phyloP scores from a whole-genome alignment of 1,284 basidiomycete species.

The Anthracocystis panici-leucophaei region DNA sequence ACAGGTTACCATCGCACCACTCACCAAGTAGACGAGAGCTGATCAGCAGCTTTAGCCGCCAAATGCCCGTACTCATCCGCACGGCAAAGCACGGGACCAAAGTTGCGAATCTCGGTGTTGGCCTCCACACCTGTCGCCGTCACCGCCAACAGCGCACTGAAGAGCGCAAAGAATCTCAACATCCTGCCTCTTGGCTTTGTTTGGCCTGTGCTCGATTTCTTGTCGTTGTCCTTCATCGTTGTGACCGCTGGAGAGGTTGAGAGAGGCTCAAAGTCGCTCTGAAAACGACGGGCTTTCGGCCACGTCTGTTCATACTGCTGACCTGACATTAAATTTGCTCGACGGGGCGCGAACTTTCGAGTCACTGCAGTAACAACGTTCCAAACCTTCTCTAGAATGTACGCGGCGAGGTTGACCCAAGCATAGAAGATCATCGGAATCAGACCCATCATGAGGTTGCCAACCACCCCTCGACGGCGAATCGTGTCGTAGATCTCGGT shows the following conservation, averaged over 20 bases:
- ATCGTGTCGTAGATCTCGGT: constrained; percentile 79
- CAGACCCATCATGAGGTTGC: constrained; percentile 76
- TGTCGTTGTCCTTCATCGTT: neutral
- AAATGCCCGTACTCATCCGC: constrained; percentile 57
- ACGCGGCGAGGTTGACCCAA: constrained; percentile 69
- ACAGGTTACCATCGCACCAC: neutral
- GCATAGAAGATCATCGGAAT: constrained; percentile 71
- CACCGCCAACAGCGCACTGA: constrained; percentile 26
- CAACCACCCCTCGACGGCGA: constrained; percentile 74
- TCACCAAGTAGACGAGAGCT: constrained; percentile 47
- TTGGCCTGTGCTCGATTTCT: neutral
- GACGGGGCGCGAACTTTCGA: constrained; percentile 10
- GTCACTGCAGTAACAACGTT: constrained; percentile 9
- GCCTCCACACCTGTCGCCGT: constrained; percentile 20
- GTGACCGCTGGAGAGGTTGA: neutral
- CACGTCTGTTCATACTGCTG: neutral
- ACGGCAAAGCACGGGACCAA: constrained; percentile 51
- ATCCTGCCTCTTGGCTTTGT: constrained; percentile 17
- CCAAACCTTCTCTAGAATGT: constrained; percentile 58
- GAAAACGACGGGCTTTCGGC: constrained; percentile 23
- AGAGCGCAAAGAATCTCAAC: constrained; percentile 44
- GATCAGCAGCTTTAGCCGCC: constrained; percentile 50
- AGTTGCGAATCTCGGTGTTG: constrained; percentile 55
- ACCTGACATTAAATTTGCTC: neutral
- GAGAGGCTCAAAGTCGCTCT: constrained; percentile 35